A percentile compares a stretch with the other conserved stretches of the same genome.
Conservation (phyloP, 371 early-diverging fungal species). For the Apophysomyces trapeziformis region DNA sequence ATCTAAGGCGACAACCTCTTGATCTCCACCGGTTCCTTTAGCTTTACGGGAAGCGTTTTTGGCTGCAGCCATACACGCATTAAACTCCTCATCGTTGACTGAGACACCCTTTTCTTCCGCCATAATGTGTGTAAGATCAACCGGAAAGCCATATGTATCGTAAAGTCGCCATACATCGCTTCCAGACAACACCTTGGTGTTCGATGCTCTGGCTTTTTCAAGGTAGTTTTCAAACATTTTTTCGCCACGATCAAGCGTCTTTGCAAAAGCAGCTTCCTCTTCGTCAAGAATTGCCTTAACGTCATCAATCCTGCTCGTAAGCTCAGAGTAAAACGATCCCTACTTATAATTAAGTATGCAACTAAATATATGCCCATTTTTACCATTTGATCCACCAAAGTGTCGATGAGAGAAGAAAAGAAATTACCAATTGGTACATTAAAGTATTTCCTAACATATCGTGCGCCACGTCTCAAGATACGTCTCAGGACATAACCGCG, state of each 20-base stretch:
- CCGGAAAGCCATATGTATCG: slow-evolving; percentile 99
- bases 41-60: slow-evolving; percentile 80
- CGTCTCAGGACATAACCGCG: slow-evolving; percentile 99
- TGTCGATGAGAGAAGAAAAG: slow-evolving; percentile 91
- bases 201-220: slow-evolving; percentile 69
- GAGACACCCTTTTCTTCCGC: slow-evolving; percentile 94
- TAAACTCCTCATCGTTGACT: slow-evolving; percentile 90
- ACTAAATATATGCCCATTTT: background rate
- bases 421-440: slow-evolving; percentile 88
- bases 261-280: slow-evolving; percentile 97
- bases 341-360: slow-evolving; percentile 6
- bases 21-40: slow-evolving; percentile 62
- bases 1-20: slow-evolving; percentile 78
- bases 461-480: slow-evolving; percentile 96
- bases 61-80: slow-evolving; percentile 81
- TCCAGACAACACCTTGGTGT: slow-evolving; percentile 74
- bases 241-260: slow-evolving; percentile 98
- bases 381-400: slow-evolving; percentile 80
- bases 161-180: slow-evolving; percentile 98
- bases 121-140: slow-evolving; percentile 98
- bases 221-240: slow-evolving; percentile 89
- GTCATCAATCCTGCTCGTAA: slow-evolving; percentile 71
- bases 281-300: slow-evolving; percentile 94
- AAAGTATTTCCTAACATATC: slow-evolving; percentile 95
- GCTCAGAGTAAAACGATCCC: slow-evolving; percentile 90